Evolutionary conservation across 768 basidiomycete species (phyloP).

Genomic region (Boletus vermiculosoides): DNA sequence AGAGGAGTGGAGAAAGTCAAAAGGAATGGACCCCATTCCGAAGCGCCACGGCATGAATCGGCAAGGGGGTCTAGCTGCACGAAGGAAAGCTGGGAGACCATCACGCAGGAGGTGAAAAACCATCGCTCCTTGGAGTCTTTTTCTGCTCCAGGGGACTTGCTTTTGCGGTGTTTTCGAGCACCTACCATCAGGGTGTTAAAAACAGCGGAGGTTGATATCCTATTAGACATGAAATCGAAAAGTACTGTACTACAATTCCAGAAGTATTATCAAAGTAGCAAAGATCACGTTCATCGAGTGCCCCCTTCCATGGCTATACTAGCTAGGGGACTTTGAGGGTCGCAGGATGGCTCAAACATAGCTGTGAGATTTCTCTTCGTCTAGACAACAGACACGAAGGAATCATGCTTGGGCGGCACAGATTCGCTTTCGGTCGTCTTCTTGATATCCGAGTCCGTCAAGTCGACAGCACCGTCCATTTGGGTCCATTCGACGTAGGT

Average conservation of each 20-base stretch:
- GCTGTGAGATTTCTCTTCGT: not conserved
- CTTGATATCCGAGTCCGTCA: slow-evolving; percentile 6
- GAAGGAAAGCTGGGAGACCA: slow-evolving; percentile 67
- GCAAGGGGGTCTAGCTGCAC: slow-evolving; percentile 59
- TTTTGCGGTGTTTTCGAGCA: not conserved
- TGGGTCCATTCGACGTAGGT: slow-evolving; percentile 15
- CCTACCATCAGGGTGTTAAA: not conserved
- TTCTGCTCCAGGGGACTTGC: not conserved
- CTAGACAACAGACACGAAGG: slow-evolving; percentile 13
- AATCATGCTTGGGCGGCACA: not conserved
- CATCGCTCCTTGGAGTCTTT: not conserved
- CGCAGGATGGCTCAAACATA: not conserved
- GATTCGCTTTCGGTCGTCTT: slow-evolving; percentile 5
- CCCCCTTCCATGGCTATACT: not conserved
- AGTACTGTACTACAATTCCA: slow-evolving; percentile 11
- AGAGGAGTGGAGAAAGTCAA: slow-evolving; percentile 80
- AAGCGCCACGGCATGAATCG: slow-evolving; percentile 59
- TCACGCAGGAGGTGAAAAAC: slow-evolving; percentile 60
- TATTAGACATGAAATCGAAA: slow-evolving; percentile 11
- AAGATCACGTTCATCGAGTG: not conserved
- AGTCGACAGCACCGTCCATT: slow-evolving; percentile 1
- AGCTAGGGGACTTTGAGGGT: not conserved
- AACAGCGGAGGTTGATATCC: not conserved
- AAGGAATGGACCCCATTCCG: slow-evolving; percentile 60
- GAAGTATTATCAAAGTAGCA: not conserved